A percentile compares a stretch with the other conserved stretches of the same genome.
Evolutionary conservation across 371 early-diverging fungal species (phyloP).

Genomic region (Scutellospora calospora): DNA sequence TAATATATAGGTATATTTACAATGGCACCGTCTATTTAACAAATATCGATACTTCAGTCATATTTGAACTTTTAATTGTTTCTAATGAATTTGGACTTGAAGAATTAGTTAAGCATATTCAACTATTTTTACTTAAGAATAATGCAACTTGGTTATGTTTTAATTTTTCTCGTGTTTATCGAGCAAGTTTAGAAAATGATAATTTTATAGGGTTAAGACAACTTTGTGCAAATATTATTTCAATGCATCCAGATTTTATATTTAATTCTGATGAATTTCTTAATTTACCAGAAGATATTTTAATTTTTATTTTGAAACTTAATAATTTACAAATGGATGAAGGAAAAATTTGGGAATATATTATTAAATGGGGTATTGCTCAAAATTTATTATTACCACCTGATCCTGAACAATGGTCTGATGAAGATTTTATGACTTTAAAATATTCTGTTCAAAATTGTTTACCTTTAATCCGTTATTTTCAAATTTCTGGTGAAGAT

Average conservation of each 20-base stretch:
- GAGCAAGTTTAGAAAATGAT: too few relatives aligned
- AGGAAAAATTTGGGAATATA: background rate
- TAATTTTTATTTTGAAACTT: background rate
- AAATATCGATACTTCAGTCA: too few relatives aligned
- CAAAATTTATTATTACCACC: background rate
- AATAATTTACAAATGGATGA: slow-evolving; percentile 1
- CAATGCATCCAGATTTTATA: background rate
- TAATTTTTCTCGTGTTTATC: too few relatives aligned
- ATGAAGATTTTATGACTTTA: background rate
- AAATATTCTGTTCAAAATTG: background rate
- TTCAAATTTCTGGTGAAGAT: background rate
- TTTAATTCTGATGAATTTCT: slow-evolving; percentile 1
- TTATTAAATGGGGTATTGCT: slow-evolving; percentile 24
- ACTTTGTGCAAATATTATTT: background rate
- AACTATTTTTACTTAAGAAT: too few relatives aligned
- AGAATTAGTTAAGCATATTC: too few relatives aligned
- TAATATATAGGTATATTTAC: too few relatives aligned
- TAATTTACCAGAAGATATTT: background rate
- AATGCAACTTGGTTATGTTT: too few relatives aligned
- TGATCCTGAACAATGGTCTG: background rate
- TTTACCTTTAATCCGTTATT: background rate
- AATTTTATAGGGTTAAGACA: background rate
- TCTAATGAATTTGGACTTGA: too few relatives aligned
- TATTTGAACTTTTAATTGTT: too few relatives aligned
- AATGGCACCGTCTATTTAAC: too few relatives aligned